Percentiles rank a stretch among this genome's conserved stretches.
These are phyloP conservation scores for Claviceps monticola DNA, from an alignment of 2,329 filamentous ascomycete species.

Conservation along the genomic window DNA sequence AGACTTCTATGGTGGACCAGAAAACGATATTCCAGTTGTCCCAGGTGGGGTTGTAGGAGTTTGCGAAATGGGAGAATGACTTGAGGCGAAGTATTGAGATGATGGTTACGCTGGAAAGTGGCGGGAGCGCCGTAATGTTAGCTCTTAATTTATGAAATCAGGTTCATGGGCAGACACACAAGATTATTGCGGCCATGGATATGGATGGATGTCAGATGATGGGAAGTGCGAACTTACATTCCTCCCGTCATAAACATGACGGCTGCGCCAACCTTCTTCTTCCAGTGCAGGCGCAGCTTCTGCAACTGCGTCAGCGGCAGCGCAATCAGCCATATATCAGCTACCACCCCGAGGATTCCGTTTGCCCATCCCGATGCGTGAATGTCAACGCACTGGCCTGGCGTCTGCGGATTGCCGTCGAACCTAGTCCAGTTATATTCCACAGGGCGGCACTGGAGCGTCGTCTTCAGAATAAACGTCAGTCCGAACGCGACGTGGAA, in stretches of 20 bases:
- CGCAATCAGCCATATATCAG: slow-evolving; percentile 32
- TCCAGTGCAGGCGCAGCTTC: slow-evolving; percentile 16
- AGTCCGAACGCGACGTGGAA: slow-evolving; percentile 22
- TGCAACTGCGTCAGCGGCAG: slow-evolving; percentile 29
- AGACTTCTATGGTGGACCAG: slow-evolving; percentile 15
- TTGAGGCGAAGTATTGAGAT: slow-evolving; percentile 13
- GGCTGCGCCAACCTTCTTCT: slow-evolving; percentile 18
- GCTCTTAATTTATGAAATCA: neutral
- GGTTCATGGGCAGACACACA: neutral
- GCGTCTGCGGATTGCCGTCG: slow-evolving; percentile 26
- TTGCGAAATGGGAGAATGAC: slow-evolving; percentile 11
- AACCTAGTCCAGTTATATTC: slow-evolving; percentile 28
- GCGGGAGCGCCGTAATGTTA: neutral
- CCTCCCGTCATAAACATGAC: slow-evolving; percentile 29
- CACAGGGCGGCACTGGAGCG: slow-evolving; percentile 33
- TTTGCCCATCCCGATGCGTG: slow-evolving; percentile 32
- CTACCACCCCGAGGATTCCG: slow-evolving; percentile 29
- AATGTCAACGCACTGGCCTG: slow-evolving; percentile 29
- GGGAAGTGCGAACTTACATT: slow-evolving; percentile 13
- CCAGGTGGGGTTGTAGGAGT: slow-evolving; percentile 13
- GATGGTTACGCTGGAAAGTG: slow-evolving; percentile 11
- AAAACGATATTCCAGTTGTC: slow-evolving; percentile 10
- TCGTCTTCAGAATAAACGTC: slow-evolving; percentile 22
- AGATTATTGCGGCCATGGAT: neutral
- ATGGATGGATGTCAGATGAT: neutral